Percentiles rank a stretch among this genome's conserved stretches.
phyloP scores from a whole-genome alignment of 352 stramenopile species.

The Thalassiosira exigua region DNA sequence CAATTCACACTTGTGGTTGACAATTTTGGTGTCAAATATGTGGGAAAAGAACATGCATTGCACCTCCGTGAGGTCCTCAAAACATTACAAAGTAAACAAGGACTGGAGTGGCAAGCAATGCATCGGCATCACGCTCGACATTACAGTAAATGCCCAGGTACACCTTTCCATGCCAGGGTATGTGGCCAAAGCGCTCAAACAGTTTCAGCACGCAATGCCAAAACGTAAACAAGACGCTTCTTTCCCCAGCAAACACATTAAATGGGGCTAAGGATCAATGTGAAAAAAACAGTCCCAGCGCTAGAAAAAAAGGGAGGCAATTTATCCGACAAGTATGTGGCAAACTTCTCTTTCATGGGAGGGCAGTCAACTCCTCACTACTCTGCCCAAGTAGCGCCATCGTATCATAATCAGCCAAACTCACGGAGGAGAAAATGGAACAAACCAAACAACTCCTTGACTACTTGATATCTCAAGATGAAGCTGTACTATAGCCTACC shows the following conservation, averaged over 20 bases:
- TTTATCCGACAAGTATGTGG: constrained; percentile 57
- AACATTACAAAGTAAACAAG: constrained; percentile 36
- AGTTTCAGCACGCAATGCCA: constrained; percentile 28
- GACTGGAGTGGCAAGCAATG: constrained; percentile 43
- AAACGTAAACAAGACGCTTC: constrained; percentile 27
- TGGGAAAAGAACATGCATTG: constrained; percentile 28
- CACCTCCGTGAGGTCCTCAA: constrained; percentile 35
- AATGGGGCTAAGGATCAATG: constrained; percentile 60
- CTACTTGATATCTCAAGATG: no score
- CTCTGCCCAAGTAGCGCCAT: constrained; percentile 41
- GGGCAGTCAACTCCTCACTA: constrained; percentile 35
- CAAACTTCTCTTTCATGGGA: constrained; percentile 48
- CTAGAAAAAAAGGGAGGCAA: constrained; percentile 19
- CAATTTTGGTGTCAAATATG: constrained; percentile 57
- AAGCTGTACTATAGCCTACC: no score
- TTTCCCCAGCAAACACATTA: constrained; percentile 20
- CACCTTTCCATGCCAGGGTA: constrained; percentile 54
- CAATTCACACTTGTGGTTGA: constrained; percentile 29
- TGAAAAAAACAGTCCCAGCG: constrained; percentile 1
- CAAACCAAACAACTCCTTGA: no score
- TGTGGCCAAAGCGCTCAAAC: constrained; percentile 24
- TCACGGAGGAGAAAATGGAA: no score
- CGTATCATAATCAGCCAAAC: no score
- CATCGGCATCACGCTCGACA: constrained; percentile 57
- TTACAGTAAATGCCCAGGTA: constrained; percentile 37